phyloP scores from a whole-genome alignment of 495 filamentous ascomycete genomes.

The Podospora australis region DNA sequence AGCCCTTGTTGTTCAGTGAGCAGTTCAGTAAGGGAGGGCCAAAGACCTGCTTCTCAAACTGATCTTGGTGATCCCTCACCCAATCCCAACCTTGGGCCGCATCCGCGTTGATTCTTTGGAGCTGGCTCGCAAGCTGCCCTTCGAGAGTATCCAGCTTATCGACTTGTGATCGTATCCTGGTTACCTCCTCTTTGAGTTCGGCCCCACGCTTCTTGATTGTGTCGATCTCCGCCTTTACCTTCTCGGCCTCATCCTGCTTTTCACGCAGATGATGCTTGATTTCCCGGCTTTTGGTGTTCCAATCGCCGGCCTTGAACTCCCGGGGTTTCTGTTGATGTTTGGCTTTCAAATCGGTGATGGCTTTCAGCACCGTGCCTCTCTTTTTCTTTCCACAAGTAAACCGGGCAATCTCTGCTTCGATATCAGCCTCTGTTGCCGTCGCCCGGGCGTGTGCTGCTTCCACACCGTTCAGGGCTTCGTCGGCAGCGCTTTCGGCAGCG shows the following conservation, averaged over 20 bases:
- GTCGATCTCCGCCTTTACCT: constrained; percentile 28
- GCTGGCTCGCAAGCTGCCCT: constrained; percentile 64
- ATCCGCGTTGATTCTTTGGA: constrained; percentile 53
- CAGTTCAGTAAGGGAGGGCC: constrained; percentile 80
- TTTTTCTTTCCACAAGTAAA: constrained; percentile 48
- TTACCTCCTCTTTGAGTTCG: constrained; percentile 16
- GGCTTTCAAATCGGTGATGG: constrained; percentile 38
- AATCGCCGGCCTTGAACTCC: constrained; percentile 43
- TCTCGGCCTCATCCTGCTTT: constrained; percentile 28
- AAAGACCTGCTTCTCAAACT: constrained; percentile 76
- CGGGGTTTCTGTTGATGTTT: constrained; percentile 39
- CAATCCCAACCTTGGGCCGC: constrained; percentile 69
- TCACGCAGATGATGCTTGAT: neutral
- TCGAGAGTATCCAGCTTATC: constrained; percentile 61
- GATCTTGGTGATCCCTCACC: constrained; percentile 61
- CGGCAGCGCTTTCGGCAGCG: constrained; percentile 47
- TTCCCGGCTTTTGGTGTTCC: constrained; percentile 36
- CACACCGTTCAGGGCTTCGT: constrained; percentile 42
- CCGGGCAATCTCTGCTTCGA: constrained; percentile 51
- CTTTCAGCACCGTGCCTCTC: constrained; percentile 34
- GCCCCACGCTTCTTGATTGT: constrained; percentile 17
- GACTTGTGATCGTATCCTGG: constrained; percentile 44
- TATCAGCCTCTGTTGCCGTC: constrained; percentile 34
- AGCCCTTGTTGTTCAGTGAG: constrained; percentile 68
- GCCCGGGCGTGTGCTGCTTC: constrained; percentile 44